Conservation (phyloP, 257 asterid species). For the Solanum sejunctum region DNA sequence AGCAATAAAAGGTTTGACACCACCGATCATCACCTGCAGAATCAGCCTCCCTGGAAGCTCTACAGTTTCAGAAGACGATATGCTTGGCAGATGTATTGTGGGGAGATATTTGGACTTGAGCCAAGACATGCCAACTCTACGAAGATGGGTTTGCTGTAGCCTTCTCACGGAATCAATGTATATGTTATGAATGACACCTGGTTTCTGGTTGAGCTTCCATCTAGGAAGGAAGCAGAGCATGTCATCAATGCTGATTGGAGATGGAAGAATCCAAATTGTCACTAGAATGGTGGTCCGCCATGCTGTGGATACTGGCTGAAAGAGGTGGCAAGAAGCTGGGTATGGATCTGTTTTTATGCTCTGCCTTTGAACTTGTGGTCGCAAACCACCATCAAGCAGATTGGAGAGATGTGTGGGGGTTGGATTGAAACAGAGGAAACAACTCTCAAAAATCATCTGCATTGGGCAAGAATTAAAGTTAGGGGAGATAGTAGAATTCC, state of each 20-base stretch:
- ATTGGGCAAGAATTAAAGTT: background rate
- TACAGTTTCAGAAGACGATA: background rate
- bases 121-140: background rate
- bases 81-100: background rate
- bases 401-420: background rate
- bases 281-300: background rate
- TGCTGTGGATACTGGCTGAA: background rate
- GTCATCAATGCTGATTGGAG: background rate
- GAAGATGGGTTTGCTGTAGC: background rate
- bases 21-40: background rate
- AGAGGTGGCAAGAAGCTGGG: background rate
- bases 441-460: background rate
- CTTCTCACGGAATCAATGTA: background rate
- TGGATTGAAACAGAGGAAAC: background rate
- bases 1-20: background rate
- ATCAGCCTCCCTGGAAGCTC: background rate
- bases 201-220: background rate
- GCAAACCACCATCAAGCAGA: background rate
- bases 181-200: background rate
- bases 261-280: background rate
- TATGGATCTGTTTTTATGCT: background rate
- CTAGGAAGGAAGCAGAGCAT: background rate
- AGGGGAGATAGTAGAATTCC: background rate
- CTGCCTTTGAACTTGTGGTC: background rate
- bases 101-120: background rate